Conservation (phyloP, 75 land plant species). For the Pseudotsuga menziesii region DNA sequence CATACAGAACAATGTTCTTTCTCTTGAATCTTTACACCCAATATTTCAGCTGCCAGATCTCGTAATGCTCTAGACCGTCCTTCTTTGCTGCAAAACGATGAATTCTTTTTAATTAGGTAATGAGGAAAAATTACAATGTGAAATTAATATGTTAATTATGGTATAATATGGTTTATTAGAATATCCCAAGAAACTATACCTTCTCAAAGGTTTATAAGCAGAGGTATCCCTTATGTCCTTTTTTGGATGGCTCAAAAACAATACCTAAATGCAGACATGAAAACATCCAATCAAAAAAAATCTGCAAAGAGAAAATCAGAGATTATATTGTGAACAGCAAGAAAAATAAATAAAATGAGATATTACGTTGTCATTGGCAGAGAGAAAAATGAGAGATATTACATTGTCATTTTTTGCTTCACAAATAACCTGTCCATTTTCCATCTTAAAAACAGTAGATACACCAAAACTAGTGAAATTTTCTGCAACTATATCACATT, state of each 20-base stretch:
- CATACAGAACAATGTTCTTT: conserved; percentile 89
- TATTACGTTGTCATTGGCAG: neutral
- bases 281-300: neutral
- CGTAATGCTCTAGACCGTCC: conserved; percentile 62
- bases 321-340: neutral
- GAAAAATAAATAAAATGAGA: neutral
- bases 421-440: neutral
- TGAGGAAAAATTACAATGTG: neutral
- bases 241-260: conserved; percentile 85
- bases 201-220: conserved; percentile 57
- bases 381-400: neutral
- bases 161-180: neutral
- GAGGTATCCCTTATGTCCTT: conserved; percentile 76
- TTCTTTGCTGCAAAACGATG: conserved; percentile 22
- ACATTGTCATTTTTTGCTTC: neutral
- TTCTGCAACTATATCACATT: no score
- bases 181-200: conserved; percentile 29
- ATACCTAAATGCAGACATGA: conserved; percentile 31
- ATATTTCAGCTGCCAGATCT: conserved; percentile 64
- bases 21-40: conserved; percentile 75
- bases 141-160: neutral
- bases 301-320: neutral
- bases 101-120: neutral
- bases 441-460: no score
- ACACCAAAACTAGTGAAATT: no score